These are phyloP conservation scores for Agaricales sp. DNA, from an alignment of 1,284 basidiomycete species.

Conservation along the genomic window DNA sequence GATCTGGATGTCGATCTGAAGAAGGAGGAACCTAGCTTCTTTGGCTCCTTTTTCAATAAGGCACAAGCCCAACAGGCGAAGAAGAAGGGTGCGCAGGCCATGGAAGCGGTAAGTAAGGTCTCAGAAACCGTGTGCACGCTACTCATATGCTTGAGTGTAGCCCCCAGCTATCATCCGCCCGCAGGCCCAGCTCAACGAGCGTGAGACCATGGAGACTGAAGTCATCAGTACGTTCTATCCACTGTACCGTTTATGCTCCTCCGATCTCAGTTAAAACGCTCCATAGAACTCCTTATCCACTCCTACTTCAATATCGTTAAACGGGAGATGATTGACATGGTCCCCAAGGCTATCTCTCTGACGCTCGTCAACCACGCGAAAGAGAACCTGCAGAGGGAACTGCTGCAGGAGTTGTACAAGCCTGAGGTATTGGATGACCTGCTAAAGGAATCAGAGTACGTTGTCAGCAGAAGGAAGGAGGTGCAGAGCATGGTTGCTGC, in stretches of 20 bases:
- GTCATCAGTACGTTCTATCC: slow-evolving; percentile 81
- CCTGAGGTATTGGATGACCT: slow-evolving; percentile 87
- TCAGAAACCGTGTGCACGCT: neutral
- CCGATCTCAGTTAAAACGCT: slow-evolving; percentile 3
- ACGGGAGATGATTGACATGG: slow-evolving; percentile 99
- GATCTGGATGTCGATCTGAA: slow-evolving; percentile 87
- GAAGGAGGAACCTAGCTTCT: slow-evolving; percentile 90
- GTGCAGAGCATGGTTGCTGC: slow-evolving; percentile 83
- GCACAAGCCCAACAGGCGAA: slow-evolving; percentile 45
- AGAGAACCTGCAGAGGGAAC: slow-evolving; percentile 85
- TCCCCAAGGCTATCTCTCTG: slow-evolving; percentile 93
- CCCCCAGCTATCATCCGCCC: slow-evolving; percentile 91
- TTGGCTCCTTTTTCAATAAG: slow-evolving; percentile 85
- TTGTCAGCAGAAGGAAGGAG: slow-evolving; percentile 81
- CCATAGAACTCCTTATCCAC: slow-evolving; percentile 75
- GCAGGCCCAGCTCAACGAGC: slow-evolving; percentile 86
- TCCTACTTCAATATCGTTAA: slow-evolving; percentile 98
- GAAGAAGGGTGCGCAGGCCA: slow-evolving; percentile 62
- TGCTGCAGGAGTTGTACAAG: slow-evolving; percentile 85
- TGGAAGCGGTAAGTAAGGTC: slow-evolving; percentile 61
- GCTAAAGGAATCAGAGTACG: slow-evolving; percentile 84
- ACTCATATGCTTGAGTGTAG: slow-evolving; percentile 8
- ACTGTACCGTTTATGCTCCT: slow-evolving; percentile 3
- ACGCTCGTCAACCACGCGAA: slow-evolving; percentile 91
- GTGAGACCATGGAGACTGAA: slow-evolving; percentile 98